These are phyloP conservation scores for Penicillium sp. DNA, from an alignment of 2,329 filamentous ascomycete genomes.

Conservation along the genomic window DNA sequence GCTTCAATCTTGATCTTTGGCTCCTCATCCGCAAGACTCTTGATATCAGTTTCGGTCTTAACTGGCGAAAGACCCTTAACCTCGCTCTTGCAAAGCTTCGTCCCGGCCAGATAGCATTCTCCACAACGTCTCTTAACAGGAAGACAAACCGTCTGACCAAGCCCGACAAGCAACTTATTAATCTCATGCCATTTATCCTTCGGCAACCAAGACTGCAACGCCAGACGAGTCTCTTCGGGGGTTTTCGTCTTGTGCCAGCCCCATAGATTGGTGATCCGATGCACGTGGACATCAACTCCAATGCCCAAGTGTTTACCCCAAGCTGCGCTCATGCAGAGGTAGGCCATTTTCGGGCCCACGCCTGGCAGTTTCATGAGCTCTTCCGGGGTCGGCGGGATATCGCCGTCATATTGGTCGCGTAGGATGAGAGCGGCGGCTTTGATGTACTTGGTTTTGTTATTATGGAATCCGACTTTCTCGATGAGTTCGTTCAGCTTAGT, in stretches of 20 bases:
- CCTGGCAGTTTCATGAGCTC: constrained; percentile 76
- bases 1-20: constrained; percentile 27
- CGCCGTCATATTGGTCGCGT: constrained; percentile 65
- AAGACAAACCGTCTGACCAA: constrained; percentile 82
- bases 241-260: constrained; percentile 80
- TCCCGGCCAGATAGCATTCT: constrained; percentile 75
- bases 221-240: constrained; percentile 76
- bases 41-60: constrained; percentile 49
- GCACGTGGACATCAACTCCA: constrained; percentile 91
- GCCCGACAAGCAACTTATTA: constrained; percentile 81
- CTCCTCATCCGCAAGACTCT: constrained; percentile 17
- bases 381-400: constrained; percentile 76
- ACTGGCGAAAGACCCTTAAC: constrained; percentile 62
- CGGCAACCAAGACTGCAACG: constrained; percentile 79
- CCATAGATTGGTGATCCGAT: constrained; percentile 92
- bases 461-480: constrained; percentile 85
- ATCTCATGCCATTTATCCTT: constrained; percentile 86
- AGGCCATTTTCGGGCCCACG: constrained; percentile 93
- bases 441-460: constrained; percentile 85
- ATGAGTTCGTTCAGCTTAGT: constrained; percentile 70
- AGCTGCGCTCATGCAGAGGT: constrained; percentile 77
- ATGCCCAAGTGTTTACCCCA: constrained; percentile 72
- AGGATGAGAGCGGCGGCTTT: constrained; percentile 73
- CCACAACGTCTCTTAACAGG: constrained; percentile 79
- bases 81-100: constrained; percentile 72